A percentile compares a stretch with the other conserved stretches of the same genome.
These are phyloP conservation scores for Dothiorella sarmentorum DNA, from an alignment of 2,329 filamentous ascomycete species.

Conservation along the genomic window DNA sequence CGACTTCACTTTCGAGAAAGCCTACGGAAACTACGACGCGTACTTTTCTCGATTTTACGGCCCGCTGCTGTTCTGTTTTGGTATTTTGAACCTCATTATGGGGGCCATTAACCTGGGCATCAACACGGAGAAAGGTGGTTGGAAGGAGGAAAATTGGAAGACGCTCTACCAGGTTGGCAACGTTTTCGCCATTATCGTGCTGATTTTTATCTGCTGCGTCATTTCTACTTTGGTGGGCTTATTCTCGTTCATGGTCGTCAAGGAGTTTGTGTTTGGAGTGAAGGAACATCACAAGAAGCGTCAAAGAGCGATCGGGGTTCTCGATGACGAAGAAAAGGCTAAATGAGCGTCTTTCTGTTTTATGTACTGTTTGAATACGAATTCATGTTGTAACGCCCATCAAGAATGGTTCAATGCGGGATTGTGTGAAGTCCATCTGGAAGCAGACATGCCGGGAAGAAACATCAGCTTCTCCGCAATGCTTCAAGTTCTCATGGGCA, in stretches of 20 bases:
- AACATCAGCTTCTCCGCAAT: no score
- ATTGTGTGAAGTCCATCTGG: no score
- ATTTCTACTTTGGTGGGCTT: not conserved
- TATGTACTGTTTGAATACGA: no score
- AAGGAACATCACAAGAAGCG: not conserved
- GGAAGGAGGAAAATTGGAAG: not conserved
- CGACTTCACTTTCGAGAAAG: conserved; percentile 4
- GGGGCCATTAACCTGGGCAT: not conserved
- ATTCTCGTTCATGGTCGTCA: conserved; percentile 1
- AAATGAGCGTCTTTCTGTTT: not conserved
- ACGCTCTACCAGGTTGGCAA: not conserved
- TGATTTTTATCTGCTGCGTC: not conserved
- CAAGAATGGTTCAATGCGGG: no score
- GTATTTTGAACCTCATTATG: conserved; percentile 5
- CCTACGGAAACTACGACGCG: conserved; percentile 9
- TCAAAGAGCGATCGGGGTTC: not conserved
- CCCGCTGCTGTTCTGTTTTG: conserved; percentile 1
- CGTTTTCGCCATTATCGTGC: not conserved
- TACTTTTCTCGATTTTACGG: conserved; percentile 14
- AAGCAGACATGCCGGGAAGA: no score
- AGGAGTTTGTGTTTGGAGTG: not conserved
- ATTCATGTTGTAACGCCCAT: no score
- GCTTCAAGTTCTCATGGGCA: no score
- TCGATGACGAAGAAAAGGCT: conserved; percentile 1
- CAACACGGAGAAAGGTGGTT: not conserved